Evolutionary conservation across 139 green algal genomes (phyloP).

Genomic region (Volvox reticuliferus): DNA sequence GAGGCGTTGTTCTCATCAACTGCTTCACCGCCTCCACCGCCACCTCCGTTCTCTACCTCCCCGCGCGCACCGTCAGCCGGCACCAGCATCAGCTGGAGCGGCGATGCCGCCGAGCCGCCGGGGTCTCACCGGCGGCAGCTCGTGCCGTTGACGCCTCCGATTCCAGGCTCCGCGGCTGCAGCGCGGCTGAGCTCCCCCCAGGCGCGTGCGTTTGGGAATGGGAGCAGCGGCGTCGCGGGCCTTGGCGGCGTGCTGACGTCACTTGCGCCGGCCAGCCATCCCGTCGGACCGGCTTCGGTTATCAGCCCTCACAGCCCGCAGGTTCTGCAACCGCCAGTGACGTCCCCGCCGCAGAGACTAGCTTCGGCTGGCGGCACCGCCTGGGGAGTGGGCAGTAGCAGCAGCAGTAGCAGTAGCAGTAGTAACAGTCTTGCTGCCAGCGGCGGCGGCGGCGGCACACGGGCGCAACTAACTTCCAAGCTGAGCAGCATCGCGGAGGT

Average conservation of each 20-base stretch:
- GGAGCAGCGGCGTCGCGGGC: not conserved
- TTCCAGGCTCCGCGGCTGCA: not conserved
- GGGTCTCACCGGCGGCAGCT: not conserved
- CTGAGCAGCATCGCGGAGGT: slow-evolving; percentile 30
- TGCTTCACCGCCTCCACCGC: not conserved
- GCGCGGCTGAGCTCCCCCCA: not conserved
- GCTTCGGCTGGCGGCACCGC: not conserved
- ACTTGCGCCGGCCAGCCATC: not conserved
- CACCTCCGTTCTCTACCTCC: not conserved
- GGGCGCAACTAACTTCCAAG: not conserved
- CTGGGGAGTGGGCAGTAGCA: not conserved
- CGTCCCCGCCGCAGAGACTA: not conserved
- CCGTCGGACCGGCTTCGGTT: not conserved
- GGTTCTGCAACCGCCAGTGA: too few relatives aligned
- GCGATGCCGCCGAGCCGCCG: not conserved
- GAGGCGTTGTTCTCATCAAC: not conserved
- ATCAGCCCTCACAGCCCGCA: too few relatives aligned
- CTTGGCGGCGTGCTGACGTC: not conserved
- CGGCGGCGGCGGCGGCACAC: not conserved
- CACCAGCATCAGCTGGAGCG: not conserved
- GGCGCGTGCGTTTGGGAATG: not conserved
- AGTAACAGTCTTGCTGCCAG: not conserved
- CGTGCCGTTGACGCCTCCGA: slow-evolving; percentile 1
- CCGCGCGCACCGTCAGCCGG: not conserved
- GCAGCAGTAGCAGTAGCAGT: not conserved